These are phyloP conservation scores for Mycotypha africana DNA, from an alignment of 371 early-diverging fungal species.

Conservation along the genomic window DNA sequence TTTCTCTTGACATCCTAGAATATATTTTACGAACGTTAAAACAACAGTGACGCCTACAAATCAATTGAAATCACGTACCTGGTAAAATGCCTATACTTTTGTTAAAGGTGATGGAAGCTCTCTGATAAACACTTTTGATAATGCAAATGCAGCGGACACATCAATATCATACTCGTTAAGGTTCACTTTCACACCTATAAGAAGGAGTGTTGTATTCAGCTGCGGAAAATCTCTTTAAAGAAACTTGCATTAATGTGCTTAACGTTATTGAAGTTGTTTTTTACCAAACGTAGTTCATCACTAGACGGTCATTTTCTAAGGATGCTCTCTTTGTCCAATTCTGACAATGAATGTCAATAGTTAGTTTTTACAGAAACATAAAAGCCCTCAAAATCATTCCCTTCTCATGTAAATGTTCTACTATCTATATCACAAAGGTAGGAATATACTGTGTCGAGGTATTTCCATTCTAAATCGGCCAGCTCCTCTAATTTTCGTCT, in stretches of 20 bases:
- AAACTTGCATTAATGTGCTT: too few species aligned
- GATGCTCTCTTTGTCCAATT: constrained; percentile 79
- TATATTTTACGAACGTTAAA: too few species aligned
- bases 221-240: too few species aligned
- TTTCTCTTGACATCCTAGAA: too few species aligned
- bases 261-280: constrained; percentile 65
- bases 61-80: too few species aligned
- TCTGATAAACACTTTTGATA: constrained; percentile 81
- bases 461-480: constrained; percentile 18
- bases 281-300: constrained; percentile 49
- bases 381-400: constrained; percentile 12
- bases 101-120: constrained; percentile 78
- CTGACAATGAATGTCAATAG: too few species aligned
- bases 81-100: constrained; percentile 26
- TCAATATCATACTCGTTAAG: constrained; percentile 68
- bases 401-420: constrained; percentile 21
- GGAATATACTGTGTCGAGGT: constrained; percentile 34
- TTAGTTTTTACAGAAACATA: neutral
- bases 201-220: too few species aligned
- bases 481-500: constrained; percentile 30
- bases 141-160: constrained; percentile 72
- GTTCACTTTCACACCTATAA: constrained; percentile 47
- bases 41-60: too few species aligned
- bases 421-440: constrained; percentile 20
- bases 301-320: constrained; percentile 81